Conservation (phyloP, 2,329 filamentous ascomycete species). For the Eurotiales sp. region DNA sequence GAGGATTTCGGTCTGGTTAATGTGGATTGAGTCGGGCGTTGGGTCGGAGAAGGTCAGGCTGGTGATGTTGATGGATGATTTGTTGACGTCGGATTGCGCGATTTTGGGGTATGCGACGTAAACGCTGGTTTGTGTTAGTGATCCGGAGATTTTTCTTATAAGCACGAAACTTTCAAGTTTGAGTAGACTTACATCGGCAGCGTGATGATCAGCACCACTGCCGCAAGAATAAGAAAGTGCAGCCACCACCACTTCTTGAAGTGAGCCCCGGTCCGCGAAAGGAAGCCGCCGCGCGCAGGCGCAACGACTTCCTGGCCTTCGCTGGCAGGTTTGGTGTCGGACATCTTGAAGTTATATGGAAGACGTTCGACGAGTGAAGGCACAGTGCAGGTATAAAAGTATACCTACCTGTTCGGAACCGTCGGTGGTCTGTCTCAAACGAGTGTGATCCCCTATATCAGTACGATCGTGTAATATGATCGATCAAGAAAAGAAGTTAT, state of each 20-base stretch:
- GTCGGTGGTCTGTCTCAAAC: too few species aligned
- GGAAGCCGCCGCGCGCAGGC: slow-evolving; percentile 19
- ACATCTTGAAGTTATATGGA: too few species aligned
- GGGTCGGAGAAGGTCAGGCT: slow-evolving; percentile 52
- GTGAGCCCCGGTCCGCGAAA: slow-evolving; percentile 27
- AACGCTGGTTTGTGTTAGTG: slow-evolving; percentile 36
- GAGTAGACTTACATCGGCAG: slow-evolving; percentile 52
- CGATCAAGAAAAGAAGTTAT: too few species aligned
- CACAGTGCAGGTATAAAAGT: too few species aligned
- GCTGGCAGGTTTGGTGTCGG: too few species aligned
- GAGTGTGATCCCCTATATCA: too few species aligned
- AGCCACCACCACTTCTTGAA: slow-evolving; percentile 53
- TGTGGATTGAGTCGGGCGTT: slow-evolving; percentile 43
- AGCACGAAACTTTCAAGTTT: too few species aligned
- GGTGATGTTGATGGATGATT: slow-evolving; percentile 49
- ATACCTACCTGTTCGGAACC: too few species aligned
- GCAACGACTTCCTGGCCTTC: not conserved
- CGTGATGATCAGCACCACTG: slow-evolving; percentile 51
- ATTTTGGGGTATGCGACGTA: slow-evolving; percentile 59
- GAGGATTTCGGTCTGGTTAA: slow-evolving; percentile 49
- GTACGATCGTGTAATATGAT: too few species aligned
- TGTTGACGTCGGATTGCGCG: slow-evolving; percentile 53
- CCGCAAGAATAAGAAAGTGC: slow-evolving; percentile 48
- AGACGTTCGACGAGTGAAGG: too few species aligned
- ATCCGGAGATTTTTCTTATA: too few species aligned